Percentiles rank a stretch among this genome's conserved stretches.
These are phyloP conservation scores for Penicillium palitans DNA, from an alignment of 2,329 filamentous ascomycete genomes.

Conservation along the genomic window DNA sequence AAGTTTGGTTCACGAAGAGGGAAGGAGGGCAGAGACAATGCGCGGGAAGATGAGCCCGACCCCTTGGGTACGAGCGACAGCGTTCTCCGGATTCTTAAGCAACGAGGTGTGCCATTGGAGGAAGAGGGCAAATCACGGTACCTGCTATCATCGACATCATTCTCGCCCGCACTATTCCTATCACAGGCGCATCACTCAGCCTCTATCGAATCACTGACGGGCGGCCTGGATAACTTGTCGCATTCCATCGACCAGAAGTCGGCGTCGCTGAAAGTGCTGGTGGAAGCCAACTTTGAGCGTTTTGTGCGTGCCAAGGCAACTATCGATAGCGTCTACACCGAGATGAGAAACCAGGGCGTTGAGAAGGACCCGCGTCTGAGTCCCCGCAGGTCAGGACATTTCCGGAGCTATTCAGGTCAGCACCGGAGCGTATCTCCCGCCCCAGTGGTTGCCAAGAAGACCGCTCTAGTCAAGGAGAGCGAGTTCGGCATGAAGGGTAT, in stretches of 20 bases:
- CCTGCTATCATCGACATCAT: conserved; percentile 90
- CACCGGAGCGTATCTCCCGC: conserved; percentile 42
- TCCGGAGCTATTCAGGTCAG: conserved; percentile 55
- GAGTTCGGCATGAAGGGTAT: conserved; percentile 88
- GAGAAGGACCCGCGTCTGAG: conserved; percentile 46
- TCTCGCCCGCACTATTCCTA: conserved; percentile 87
- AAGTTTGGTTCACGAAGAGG: conserved; percentile 68
- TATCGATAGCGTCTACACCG: conserved; percentile 97
- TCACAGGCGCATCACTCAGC: conserved; percentile 87
- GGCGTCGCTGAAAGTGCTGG: conserved; percentile 89
- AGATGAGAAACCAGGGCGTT: conserved; percentile 78
- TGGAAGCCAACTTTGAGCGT: conserved; percentile 97
- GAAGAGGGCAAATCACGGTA: conserved; percentile 89
- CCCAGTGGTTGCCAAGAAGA: conserved; percentile 66
- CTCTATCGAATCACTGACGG: conserved; percentile 76
- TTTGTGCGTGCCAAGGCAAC: conserved; percentile 97
- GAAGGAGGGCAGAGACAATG: conserved; percentile 69
- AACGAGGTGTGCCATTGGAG: conserved; percentile 75
- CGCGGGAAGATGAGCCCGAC: conserved; percentile 90
- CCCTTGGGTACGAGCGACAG: conserved; percentile 85
- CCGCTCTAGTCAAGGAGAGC: conserved; percentile 87
- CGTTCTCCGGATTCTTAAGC: conserved; percentile 76
- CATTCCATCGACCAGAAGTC: conserved; percentile 97
- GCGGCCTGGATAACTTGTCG: conserved; percentile 81
- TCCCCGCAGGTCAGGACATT: conserved; percentile 64